Evolutionary conservation across 176 grass and related monocot species (phyloP).

Genomic region (Cenchrus americanus): DNA sequence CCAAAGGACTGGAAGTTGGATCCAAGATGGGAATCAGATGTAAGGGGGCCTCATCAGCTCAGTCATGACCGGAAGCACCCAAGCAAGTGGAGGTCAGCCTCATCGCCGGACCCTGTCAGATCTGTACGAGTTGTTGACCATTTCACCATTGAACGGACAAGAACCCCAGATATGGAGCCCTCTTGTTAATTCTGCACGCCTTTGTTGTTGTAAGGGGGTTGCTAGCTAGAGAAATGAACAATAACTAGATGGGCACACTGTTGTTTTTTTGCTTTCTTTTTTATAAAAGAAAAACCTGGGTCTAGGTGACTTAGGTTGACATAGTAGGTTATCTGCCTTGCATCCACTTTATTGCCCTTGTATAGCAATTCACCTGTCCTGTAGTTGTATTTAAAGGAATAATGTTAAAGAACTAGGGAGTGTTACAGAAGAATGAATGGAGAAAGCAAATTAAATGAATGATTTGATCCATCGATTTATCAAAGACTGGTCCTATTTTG

Average conservation of each 20-base stretch:
- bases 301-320: slow-evolving; percentile 33
- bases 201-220: not conserved
- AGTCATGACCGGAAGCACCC: slow-evolving; percentile 71
- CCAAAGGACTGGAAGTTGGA: slow-evolving; percentile 95
- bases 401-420: not conserved
- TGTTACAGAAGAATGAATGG: slow-evolving; percentile 11
- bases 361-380: slow-evolving; percentile 8
- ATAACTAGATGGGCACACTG: not conserved
- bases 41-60: slow-evolving; percentile 56
- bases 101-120: slow-evolving; percentile 68
- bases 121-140: slow-evolving; percentile 76
- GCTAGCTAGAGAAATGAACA: slow-evolving; percentile 6
- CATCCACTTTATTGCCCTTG: not conserved
- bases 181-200: slow-evolving; percentile 23
- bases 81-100: slow-evolving; percentile 90
- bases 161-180: slow-evolving; percentile 6
- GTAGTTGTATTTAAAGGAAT: not conserved
- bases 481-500: no score
- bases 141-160: slow-evolving; percentile 77
- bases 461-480: not conserved
- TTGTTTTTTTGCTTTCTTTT: not conserved
- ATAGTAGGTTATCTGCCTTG: not conserved
- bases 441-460: slow-evolving; percentile 25
- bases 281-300: not conserved
- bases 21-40: slow-evolving; percentile 83